Evolutionary conservation across 331 rosid genomes (phyloP).

Genomic region (Pyracantha coccinea): DNA sequence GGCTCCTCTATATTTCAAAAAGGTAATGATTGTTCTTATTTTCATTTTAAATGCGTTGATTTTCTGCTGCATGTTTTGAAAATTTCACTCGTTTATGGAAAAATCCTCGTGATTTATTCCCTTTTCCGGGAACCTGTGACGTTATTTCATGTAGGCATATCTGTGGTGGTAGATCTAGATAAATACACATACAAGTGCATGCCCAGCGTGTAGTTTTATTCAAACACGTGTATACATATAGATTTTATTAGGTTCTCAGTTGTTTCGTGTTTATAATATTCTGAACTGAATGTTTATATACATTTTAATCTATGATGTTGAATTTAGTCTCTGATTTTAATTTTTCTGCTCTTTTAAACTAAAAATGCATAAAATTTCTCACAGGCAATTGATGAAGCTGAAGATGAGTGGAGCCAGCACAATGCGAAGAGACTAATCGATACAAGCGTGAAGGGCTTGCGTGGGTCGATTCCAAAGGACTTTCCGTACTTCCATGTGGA

Average conservation of each 20-base stretch:
- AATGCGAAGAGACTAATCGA: constrained; percentile 72
- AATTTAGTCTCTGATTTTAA: not conserved
- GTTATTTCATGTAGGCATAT: not conserved
- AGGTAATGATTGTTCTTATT: constrained; percentile 31
- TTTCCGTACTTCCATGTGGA: constrained; percentile 80
- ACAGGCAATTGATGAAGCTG: constrained; percentile 87
- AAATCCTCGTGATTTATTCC: not conserved
- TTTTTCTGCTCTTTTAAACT: not conserved
- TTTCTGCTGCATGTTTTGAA: not conserved
- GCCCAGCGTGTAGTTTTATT: not conserved
- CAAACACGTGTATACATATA: not conserved
- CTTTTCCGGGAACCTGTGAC: not conserved
- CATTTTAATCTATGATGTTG: not conserved
- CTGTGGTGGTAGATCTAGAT: not conserved
- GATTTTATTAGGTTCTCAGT: not conserved
- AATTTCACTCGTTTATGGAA: not conserved
- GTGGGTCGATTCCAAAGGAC: constrained; percentile 56
- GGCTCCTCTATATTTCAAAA: constrained; percentile 79
- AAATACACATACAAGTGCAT: not conserved
- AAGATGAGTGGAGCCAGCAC: constrained; percentile 86
- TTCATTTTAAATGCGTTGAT: not conserved
- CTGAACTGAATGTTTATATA: not conserved
- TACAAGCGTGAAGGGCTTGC: constrained; percentile 59
- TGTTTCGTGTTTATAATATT: too few species aligned
- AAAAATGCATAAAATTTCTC: not conserved